Evolutionary conservation across 345 rosid genomes (phyloP).

Genomic region (Gossypium anomalum): DNA sequence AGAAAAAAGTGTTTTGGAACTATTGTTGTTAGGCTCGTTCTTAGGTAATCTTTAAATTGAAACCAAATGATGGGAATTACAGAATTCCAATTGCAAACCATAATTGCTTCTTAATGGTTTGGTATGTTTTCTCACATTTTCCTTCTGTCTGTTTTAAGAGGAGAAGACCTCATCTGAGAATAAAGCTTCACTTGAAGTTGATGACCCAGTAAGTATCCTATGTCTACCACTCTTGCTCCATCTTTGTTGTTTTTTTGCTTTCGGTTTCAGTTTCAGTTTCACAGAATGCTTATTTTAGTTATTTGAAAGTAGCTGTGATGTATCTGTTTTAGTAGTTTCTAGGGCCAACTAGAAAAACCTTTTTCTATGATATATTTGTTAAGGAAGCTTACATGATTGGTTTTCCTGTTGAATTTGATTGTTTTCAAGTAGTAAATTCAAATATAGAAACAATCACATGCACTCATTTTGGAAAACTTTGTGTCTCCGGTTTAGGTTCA

Average conservation of each 20-base stretch:
- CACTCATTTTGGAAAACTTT: background rate
- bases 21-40: background rate
- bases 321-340: background rate
- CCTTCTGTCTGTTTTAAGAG: constrained; percentile 24
- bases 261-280: background rate
- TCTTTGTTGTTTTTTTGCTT: background rate
- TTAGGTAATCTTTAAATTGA: background rate
- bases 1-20: background rate
- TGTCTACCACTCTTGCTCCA: background rate
- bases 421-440: background rate
- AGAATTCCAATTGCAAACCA: background rate
- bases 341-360: background rate
- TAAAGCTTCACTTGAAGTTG: constrained; percentile 25
- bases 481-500: constrained; percentile 42
- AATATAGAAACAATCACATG: background rate
- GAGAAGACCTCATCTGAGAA: constrained; percentile 24
- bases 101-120: constrained; percentile 1
- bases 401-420: background rate
- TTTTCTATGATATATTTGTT: background rate
- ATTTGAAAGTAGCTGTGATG: background rate
- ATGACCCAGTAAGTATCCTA: constrained; percentile 41
- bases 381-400: background rate
- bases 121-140: constrained; percentile 10
- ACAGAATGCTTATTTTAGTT: background rate
- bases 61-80: background rate